Conservation (phyloP, 2,329 filamentous ascomycete species). For the Clarireedia homoeocarpa region DNA sequence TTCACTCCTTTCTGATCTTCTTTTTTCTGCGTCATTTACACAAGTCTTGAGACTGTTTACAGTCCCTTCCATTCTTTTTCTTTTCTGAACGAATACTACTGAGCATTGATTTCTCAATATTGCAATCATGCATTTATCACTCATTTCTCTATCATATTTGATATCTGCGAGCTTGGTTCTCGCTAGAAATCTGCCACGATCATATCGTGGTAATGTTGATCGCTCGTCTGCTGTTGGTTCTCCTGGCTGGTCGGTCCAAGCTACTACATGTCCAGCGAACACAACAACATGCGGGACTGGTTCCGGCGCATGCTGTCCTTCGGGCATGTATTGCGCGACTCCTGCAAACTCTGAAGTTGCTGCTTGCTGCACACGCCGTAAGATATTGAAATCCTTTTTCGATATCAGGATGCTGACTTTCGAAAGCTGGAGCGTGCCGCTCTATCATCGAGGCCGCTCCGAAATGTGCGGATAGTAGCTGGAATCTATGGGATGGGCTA, state of each 20-base stretch:
- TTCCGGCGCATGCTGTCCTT: conserved; percentile 11
- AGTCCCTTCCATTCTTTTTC: too few relatives aligned
- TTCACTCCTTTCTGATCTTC: too few relatives aligned
- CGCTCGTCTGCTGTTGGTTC: background rate
- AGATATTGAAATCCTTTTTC: background rate
- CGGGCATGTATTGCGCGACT: conserved; percentile 7
- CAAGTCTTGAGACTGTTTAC: too few relatives aligned
- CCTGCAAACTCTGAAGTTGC: conserved; percentile 12
- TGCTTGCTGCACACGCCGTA: conserved; percentile 12
- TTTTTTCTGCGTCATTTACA: too few relatives aligned
- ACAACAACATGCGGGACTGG: conserved; percentile 4
- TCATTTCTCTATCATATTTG: background rate
- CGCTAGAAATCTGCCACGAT: background rate
- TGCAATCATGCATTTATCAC: background rate
- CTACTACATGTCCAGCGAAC: background rate
- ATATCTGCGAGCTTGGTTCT: background rate
- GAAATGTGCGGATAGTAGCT: conserved; percentile 10
- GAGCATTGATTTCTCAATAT: background rate
- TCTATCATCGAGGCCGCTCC: conserved; percentile 5
- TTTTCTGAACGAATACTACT: too few relatives aligned
- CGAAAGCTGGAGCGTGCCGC: conserved; percentile 7
- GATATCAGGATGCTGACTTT: background rate
- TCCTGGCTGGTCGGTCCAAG: conserved; percentile 9
- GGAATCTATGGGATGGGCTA: conserved; percentile 10
- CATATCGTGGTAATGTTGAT: background rate